Conservation (phyloP, 371 early-diverging fungal genomes). For the Vairimorpha ceranae region DNA sequence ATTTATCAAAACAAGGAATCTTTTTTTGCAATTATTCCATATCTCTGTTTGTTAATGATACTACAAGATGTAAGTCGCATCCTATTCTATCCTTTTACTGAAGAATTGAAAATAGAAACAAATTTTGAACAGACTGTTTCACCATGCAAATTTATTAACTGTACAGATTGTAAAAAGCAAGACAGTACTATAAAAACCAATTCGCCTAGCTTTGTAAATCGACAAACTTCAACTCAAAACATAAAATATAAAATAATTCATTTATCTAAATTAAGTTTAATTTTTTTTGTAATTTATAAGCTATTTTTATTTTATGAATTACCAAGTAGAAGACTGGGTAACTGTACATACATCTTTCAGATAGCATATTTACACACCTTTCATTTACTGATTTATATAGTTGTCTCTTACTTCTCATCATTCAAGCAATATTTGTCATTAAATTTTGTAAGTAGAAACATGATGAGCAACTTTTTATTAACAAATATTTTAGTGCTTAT, state of each 20-base stretch:
- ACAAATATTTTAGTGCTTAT: conserved; percentile 55
- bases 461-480: conserved; percentile 54
- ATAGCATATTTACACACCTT: conserved; percentile 33
- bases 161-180: too few relatives aligned
- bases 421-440: background rate
- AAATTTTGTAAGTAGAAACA: conserved; percentile 26
- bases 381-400: conserved; percentile 37
- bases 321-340: conserved; percentile 47
- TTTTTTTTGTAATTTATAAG: conserved; percentile 23
- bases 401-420: conserved; percentile 12
- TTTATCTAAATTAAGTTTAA: background rate
- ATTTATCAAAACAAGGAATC: conserved; percentile 58
- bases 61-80: background rate
- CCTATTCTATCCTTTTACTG: background rate
- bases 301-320: background rate
- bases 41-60: conserved; percentile 51
- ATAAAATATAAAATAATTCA: background rate
- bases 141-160: too few relatives aligned
- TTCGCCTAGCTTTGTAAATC: too few relatives aligned
- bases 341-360: conserved; percentile 30
- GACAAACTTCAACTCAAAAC: background rate
- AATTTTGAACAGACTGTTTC: too few relatives aligned
- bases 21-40: conserved; percentile 48
- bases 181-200: too few relatives aligned
- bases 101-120: background rate